Base-by-base conservation (phyloP, 345 rosid genomes). In the Geranium brycei region DNA sequence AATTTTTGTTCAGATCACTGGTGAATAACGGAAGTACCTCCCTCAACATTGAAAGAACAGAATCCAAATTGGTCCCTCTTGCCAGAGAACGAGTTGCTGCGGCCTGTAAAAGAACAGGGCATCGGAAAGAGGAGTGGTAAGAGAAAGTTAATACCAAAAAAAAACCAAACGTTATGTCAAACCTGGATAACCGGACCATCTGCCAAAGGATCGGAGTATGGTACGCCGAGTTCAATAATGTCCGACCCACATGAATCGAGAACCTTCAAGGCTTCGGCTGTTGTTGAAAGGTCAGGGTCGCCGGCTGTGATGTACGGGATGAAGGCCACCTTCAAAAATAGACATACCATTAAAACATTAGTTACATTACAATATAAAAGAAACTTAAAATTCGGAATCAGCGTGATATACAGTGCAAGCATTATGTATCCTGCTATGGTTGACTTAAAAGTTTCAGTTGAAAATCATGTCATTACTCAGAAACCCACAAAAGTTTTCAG, bases 121-220 rank as follows among this genome's bases (percentile, higher is more conserved):
- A 17, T 66, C 13, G 40, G 60, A 60, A 41, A 66, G 62, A 63
- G 57, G 28, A 64, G n/a, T 17, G 11, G 68, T 59, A 51, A 60
- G 11, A 41, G 3, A 17, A 18, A 51, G 4, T 1, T 38, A 58
- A 17, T 56, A 13, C 60, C n/a, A 60, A 38, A 61, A 19, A 23
- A 23, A 23, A 23, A 23, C 28, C 28, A 23, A 23, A 0, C 28
- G 28, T 23, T 23, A 23, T 2, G 13, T 18, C 74, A 71, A 47
- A 93, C 99, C 97, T 93, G 99, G 58, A 93, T 90, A 58, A 90
- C 88, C 12, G 88, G 97, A 72, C 92, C 96, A 77, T 93, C 97
- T 19, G 95, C 97, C 56, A 91, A 64, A 53, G 99, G 92, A 79
- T 91, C 97, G 64, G 97, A 93, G 74, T 88, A 93, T 0, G 95